These are phyloP conservation scores for Paramecium sexaurelia DNA, from an alignment of 73 alveolate species.

Conservation along the genomic window DNA sequence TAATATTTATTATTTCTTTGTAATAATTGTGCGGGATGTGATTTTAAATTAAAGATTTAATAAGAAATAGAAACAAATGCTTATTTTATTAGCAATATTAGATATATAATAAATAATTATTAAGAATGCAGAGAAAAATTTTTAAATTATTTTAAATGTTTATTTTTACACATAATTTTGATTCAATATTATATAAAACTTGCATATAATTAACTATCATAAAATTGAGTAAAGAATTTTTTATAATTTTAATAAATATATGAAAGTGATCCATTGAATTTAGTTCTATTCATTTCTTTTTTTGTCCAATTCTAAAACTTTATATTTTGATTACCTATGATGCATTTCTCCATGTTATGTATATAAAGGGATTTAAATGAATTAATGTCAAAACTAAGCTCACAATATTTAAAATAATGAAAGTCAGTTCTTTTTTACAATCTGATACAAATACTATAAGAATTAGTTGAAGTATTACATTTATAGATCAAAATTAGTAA, in stretches of 20 bases:
- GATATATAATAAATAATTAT: too few species aligned
- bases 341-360: constrained; percentile 9
- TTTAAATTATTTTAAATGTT: neutral
- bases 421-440: neutral
- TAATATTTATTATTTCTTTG: neutral
- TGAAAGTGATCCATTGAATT: neutral
- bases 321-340: neutral
- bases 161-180: neutral
- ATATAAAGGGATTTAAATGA: neutral
- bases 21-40: neutral
- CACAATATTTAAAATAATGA: constrained; percentile 1
- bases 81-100: too few species aligned
- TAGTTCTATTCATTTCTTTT: neutral
- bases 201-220: constrained; percentile 17
- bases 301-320: constrained; percentile 10
- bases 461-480: neutral
- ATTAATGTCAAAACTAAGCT: neutral
- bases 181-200: neutral
- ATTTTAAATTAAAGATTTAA: neutral
- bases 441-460: neutral
- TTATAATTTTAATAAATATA: constrained; percentile 9
- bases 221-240: neutral
- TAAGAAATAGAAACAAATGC: too few species aligned
- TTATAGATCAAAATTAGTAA: neutral
- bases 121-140: neutral